Evolutionary conservation across 1,139 yeast species (phyloP).

Genomic region (Saccharomyces hybrid): DNA sequence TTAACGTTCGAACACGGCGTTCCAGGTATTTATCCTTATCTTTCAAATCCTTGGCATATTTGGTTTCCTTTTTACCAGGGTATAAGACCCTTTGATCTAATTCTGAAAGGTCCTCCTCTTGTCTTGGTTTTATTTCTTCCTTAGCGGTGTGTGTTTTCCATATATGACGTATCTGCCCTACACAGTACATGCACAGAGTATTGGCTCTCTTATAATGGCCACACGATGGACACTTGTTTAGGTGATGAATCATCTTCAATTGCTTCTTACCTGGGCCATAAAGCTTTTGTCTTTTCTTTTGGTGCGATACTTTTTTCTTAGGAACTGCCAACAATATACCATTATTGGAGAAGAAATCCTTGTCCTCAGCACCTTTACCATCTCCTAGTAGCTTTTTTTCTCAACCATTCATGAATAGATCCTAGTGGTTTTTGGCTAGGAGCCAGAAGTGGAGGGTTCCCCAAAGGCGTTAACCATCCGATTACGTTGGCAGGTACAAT

Average conservation of each 20-base stretch:
- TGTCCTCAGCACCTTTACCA: not conserved
- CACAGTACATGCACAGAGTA: constrained; percentile 88
- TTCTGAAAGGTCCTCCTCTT: constrained; percentile 49
- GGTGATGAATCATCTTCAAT: constrained; percentile 61
- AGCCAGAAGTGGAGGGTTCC: not conserved
- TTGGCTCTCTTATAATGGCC: constrained; percentile 88
- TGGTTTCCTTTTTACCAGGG: constrained; percentile 64
- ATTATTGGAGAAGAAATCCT: constrained; percentile 34
- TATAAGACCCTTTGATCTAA: constrained; percentile 60
- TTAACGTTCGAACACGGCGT: constrained; percentile 48
- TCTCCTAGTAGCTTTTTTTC: not conserved
- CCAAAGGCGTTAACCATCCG: not conserved
- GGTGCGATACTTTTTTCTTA: constrained; percentile 83
- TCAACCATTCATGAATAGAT: not conserved
- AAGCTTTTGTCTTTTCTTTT: constrained; percentile 74
- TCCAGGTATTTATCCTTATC: constrained; percentile 61
- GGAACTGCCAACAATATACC: constrained; percentile 85
- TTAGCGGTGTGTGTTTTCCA: constrained; percentile 43
- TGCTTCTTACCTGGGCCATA: constrained; percentile 81
- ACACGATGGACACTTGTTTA: constrained; percentile 91
- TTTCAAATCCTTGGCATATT: constrained; percentile 41
- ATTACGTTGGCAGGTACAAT: not conserved
- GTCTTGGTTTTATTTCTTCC: constrained; percentile 25
- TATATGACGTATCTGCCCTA: constrained; percentile 64
- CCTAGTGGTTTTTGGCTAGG: not conserved